Evolutionary conservation across 169 alveolate genomes (phyloP), one percentile per base, ranked within the genome.

Genomic region (Cryptosporidium baileyi): DNA sequence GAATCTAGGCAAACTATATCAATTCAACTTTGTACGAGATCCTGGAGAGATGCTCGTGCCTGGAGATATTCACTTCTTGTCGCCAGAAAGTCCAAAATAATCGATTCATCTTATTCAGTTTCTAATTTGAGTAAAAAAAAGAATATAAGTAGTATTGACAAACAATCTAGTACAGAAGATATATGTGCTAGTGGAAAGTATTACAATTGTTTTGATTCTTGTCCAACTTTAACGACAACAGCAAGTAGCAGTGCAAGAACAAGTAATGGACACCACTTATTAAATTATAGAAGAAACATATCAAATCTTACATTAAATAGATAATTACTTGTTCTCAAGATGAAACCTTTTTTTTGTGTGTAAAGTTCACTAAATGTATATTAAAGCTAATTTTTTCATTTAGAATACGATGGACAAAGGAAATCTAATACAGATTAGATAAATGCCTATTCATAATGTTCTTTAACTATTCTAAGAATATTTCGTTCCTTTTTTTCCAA

Each of bases 181-280:
- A 15, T 6, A 8, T 49, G 24, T 30, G 63, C 45, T 9, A 65
- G 17, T 32, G 63, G 63, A 6, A 15, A 26, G 8, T 44, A 65
- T 44, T 74, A 51, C 67, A 36, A 41, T 22, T 51, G 41, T 36
- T 74, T 57, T 54, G 85, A 74, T 26, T 54, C 74, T 26, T 74
- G 67, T 54, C 74, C 85, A 2, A 74, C 85, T 11, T 59, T 74
- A 13, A 74, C 85, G 36, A 74, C 85, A 15, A 74, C 65, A 1
- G 85, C 85, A 4, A 74, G 85, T 17, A 74, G 67, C 45, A 74
- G 85, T 74, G 85, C 85, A 0, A 51, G 85, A 74, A 74, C 85
- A 8, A 74, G 85, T 22, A 41, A 74, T 38, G 85, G 85, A 19
- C 61, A 74, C 28, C 60, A 52, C 30, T 24, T 74, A 34, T n/a